Base-by-base conservation (phyloP, 2,329 filamentous ascomycete species). In the Stagonosporopsis chrysanthemi region DNA sequence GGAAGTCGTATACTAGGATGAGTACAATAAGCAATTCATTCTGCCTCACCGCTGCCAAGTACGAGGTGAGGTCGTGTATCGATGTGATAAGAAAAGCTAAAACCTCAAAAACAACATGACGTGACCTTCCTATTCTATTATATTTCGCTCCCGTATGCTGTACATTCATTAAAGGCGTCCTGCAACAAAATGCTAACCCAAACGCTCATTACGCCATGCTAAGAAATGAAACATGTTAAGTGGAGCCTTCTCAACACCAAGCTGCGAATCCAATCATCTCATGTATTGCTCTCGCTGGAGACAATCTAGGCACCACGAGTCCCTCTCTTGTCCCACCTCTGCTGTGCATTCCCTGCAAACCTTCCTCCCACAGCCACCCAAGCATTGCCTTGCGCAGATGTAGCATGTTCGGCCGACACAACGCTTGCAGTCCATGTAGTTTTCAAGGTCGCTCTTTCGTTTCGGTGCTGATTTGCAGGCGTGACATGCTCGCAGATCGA, bases 341-440 rank as follows among this genome's bases (percentile, higher is more conserved):
- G 90, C 82, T 69, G 88, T 90, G 74, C 88, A 91, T 17, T 82
- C 81, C 68, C 88, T 89, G 70, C 88, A 91, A 2, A 90, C 79
- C 64, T 84, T 82, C 31, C 80, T 76, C 8, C 79, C 77, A 36
- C 77, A 77, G 15, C 58, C 66, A 2, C 84, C 84, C 12, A 82
- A 77, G 64, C 88, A 91, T 63, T 85, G 79, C 24, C 88, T 78
- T 41, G 89, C 83, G 70, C 88, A 91, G n/a, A 91, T 81, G 67
- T 84, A 90, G 70, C 88, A 91, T 0, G 88, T 85, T 39, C 87
- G 80, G 60, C 83, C 78, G 9, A 81, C 79, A 68, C 88, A 91
- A 14, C 84, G 82, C 63, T 84, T 78, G 71, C 88, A 91, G 65
- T 86, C 81, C 43, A 86, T 83, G 68, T 86, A 90, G 9, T 84